Base-by-base conservation (phyloP, 495 filamentous ascomycete genomes). In the Aspergillus avenaceus region DNA sequence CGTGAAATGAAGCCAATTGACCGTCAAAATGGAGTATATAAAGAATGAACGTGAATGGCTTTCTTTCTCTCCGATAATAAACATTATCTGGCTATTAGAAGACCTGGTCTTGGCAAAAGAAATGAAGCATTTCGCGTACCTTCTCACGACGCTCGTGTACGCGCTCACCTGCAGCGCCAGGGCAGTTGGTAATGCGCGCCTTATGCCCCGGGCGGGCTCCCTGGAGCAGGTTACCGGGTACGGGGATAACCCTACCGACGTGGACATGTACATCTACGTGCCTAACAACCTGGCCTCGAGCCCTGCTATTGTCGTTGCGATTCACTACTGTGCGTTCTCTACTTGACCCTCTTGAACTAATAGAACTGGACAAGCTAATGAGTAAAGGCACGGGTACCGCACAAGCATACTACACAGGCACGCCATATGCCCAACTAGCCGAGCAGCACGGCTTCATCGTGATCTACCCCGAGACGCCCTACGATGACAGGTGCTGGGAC, bases 401-500 rank as follows among this genome's bases (percentile, higher is more conserved):
- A 0, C 47, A 64, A 31, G 73, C 70, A 14, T 80, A 73, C 61
- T 83, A 74, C 63, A 57, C 43, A 2, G 67, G 65, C 37, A 72
- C 73, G 0, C 72, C 72, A 7, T 80, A 76, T 45, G 75, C 74
- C 8, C 49, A 57, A 0, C 64, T 73, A 9, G 75, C 79, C 13
- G 81, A 83, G 32, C 41, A 59, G 16, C 66, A 81, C 46, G 79
- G 79, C 34, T 84, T 78, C 59, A 77, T 81, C 28, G 71, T 81
- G 54, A 78, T 81, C 62, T 81, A 77, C 63, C 79, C 77, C 4
- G 63, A 73, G 40, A 72, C 75, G 5, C 69, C 74, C 9, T 71
- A 72, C 58, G 49, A 53, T 12, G 74, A 69, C 31, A 69, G 59
- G 26, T 85, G 81, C 67, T 86, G 81, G 80, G 83, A 86, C 50